Evolutionary conservation across 768 basidiomycete species (phyloP), one percentile per base, ranked within the genome.

Genomic region (Lentinula raphanica): DNA sequence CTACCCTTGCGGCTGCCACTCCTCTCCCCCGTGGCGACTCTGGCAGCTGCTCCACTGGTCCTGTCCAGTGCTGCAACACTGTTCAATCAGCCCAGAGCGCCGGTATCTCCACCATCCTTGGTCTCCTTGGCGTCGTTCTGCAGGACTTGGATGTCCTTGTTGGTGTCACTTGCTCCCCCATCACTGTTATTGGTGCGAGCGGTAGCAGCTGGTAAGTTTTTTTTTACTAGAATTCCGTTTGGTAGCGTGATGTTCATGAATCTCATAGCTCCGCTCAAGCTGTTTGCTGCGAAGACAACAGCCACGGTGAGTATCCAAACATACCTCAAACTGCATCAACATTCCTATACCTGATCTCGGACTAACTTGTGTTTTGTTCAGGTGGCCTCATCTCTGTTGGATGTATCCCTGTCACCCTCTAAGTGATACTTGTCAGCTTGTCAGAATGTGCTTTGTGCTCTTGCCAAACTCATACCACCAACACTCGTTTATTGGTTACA

Each of bases 131-230:
- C 32, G 35, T 60, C 44, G 59, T 55, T 11, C 46, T 60, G 15
- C 48, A 31, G 15, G 59, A 56, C 28, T 25, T 60, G 23, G n/a
- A 49, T 39, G 54, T 60, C 27, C 15, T 21, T 45, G 32, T 60
- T 17, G 59, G 59, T n/a, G 15, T 60, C 7, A 32, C 32, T 40
- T 60, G 59, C 54, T 38, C 35, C 12, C 59, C 59, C 45, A 60
- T 60, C 36, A 49, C 54, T n/a, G 59, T 60, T 44, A 50, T 60
- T 32, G 59, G 59, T 39, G 21, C 21, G 17, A 28, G 51, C 8
- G 15, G 29, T 11, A 50, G 29, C 29, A 31, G 29, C 23, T 50
- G 49, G 49, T 50, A 35, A 50, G 49, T 50, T 11, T n/a, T 17
- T 0, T 19, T 8, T 17, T 2, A 23, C 5, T 2, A 3, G 17